These are phyloP conservation scores for Acacia crassicarpa DNA, from an alignment of 306 rosid genomes.

Conservation along the genomic window DNA sequence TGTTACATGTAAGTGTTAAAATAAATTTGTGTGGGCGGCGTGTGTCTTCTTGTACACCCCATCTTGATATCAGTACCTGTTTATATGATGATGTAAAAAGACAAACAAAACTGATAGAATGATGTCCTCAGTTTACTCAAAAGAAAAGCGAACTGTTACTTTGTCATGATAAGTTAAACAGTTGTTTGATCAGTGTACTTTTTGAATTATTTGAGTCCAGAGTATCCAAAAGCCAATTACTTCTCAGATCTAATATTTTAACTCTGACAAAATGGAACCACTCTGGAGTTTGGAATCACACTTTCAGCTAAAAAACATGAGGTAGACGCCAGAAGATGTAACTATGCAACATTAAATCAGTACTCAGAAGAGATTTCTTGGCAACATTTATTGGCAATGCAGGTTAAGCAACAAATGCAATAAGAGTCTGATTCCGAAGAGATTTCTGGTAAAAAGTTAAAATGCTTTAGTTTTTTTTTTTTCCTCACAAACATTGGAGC, in stretches of 20 bases:
- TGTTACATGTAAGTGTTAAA: not conserved
- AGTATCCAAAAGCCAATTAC: not conserved
- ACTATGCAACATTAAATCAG: not conserved
- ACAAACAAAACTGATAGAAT: too few relatives aligned
- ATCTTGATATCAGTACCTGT: too few relatives aligned
- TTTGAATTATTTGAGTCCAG: not conserved
- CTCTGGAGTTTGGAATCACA: not conserved
- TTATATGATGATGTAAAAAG: too few relatives aligned
- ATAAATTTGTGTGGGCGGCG: too few relatives aligned
- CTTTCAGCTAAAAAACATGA: not conserved
- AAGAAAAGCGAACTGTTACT: too few relatives aligned
- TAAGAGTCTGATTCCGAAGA: not conserved
- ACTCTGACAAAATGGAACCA: not conserved
- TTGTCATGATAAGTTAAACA: too few relatives aligned
- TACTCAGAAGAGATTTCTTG: too few relatives aligned
- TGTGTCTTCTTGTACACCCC: too few relatives aligned
- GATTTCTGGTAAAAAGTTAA: not conserved
- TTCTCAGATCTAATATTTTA: not conserved
- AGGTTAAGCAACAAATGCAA: not conserved
- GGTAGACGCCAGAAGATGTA: not conserved
- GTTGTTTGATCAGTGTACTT: not conserved
- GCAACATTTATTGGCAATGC: not conserved
- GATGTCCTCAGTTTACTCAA: too few relatives aligned
- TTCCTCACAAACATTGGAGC: not conserved
- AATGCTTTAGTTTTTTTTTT: not conserved